These are phyloP conservation scores for Carpinus fangiana DNA, from an alignment of 306 rosid species.

Conservation along the genomic window DNA sequence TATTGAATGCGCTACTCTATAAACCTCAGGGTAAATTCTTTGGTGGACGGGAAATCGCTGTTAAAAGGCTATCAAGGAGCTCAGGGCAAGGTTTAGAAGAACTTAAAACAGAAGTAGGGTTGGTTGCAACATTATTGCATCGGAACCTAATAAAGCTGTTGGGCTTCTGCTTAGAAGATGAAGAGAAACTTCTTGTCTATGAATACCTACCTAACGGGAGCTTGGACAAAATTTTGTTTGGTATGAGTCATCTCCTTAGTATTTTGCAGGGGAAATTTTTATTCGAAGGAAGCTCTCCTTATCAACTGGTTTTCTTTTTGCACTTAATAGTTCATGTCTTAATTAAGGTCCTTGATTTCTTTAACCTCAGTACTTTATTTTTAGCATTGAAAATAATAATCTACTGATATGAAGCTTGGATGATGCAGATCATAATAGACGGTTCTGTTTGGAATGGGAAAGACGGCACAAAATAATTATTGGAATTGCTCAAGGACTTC, in stretches of 20 bases:
- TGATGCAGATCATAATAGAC: slow-evolving; percentile 20
- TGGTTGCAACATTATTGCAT: slow-evolving; percentile 30
- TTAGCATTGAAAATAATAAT: background rate
- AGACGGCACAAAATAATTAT: slow-evolving; percentile 32
- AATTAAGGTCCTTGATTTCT: too few relatives aligned
- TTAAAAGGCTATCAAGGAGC: slow-evolving; percentile 28
- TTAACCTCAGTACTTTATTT: too few relatives aligned
- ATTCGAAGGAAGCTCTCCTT: too few relatives aligned
- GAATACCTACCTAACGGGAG: slow-evolving; percentile 35
- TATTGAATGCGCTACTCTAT: background rate
- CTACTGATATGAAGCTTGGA: background rate
- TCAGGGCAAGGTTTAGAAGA: slow-evolving; percentile 31
- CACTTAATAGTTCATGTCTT: too few relatives aligned
- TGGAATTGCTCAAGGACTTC: slow-evolving; percentile 30
- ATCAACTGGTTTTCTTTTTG: too few relatives aligned
- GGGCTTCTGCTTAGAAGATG: slow-evolving; percentile 38
- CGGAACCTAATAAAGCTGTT: slow-evolving; percentile 25
- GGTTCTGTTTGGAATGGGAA: slow-evolving; percentile 29
- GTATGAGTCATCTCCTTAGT: background rate
- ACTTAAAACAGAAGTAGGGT: slow-evolving; percentile 27
- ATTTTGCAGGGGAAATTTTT: too few relatives aligned
- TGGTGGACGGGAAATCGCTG: slow-evolving; percentile 24
- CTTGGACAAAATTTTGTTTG: slow-evolving; percentile 34
- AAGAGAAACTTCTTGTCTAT: slow-evolving; percentile 37
- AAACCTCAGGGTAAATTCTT: slow-evolving; percentile 18